Evolutionary conservation across 208 protist genomes (phyloP), one percentile per base, ranked within the genome.

Genomic region (Leptomonas pyrrhocoris): DNA sequence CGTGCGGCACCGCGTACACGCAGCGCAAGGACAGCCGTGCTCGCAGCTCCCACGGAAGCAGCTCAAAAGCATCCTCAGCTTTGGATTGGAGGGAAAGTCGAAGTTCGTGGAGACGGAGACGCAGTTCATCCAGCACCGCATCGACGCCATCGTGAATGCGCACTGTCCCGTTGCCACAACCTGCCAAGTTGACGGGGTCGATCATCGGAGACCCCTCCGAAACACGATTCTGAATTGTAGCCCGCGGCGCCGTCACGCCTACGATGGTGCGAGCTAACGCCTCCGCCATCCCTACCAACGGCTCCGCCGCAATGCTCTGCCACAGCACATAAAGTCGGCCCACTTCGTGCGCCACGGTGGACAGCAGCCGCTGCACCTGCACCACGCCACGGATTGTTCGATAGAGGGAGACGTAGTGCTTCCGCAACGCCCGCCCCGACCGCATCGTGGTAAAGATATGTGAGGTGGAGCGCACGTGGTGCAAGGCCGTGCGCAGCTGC

Each of bases 371-470:
- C 46, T 84, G 79, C 42, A 84, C 68, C 3, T 58, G 57, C 1
- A 94, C 66, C 11, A 88, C 59, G 4, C 77, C 80, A 5, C 64
- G 66, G 16, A 91, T 68, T 19, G 79, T 88, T 1, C 77, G 74
- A 27, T 90, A 68, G 28, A 96, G 80, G 1, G 70, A 77, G n/a
- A 83, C 76, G 63, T 94, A 96, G 63, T 92, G 81, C 49, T 43
- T 61, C 12, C 63, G 78, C 59, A 66, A 69, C n/a, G 81, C 83
- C n/a, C 74, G 79, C 31, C 85, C 84, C 12, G 74, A 68, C 6
- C 88, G 82, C 70, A 96, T 89, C 34, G 83, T 73, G 45, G 87
- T 94, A 73, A 94, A 94, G 15, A 93, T 73, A 40, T 66, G 73
- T 23, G 79, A 73, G 1, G 89, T 81, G 30, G 77, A 73, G 12